Evolutionary conservation across 805 yeast species (phyloP), one percentile per base, ranked within the genome.

Genomic region (Metschnikowia bowlesiae): DNA sequence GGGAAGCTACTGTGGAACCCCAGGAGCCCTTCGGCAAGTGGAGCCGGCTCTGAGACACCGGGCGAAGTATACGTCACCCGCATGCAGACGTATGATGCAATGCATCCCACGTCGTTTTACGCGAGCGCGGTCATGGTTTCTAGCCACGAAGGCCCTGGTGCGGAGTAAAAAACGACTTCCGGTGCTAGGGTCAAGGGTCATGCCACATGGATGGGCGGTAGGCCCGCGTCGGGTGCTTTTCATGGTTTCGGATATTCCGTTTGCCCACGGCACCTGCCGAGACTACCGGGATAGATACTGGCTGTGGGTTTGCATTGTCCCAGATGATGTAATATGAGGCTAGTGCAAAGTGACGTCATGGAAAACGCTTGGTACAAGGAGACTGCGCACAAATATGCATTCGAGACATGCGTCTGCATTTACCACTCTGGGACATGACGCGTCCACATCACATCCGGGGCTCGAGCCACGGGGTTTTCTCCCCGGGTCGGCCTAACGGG

Each of bases 401-500:
- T 38, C 28, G 26, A 22, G 45, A 33, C 44, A 41, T 33, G 9
- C 36, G 45, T 38, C 32, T 42, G 45, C 45, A 42, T 13, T 22
- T 38, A 31, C 31, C 22, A 22, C 45, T 30, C 29, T 29, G n/a
- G 34, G 26, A 6, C n/a, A 39, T 39, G 34, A 29, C 43, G 43
- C 43, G 14, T 26, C 7, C 16, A 29, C 16, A n/a, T 39, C 34
- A 28, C 11, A 14, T 14, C 43, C 28, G 7, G 13, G 8, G 8
- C 13, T 3, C 7, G 4, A 32, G 34, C 6, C 6, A 5, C n/a
- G 34, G 34, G 13, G 34, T 8, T 32, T 11, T 10, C 34, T 11
- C 10, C 34, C 10, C 13, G n/a, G 13, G n/a, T 32, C n/a, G 22
- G 22, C 22, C 4, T 22, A 22, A 22, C 22, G 22, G 4, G 22